Conservation (phyloP, 169 alveolate genomes). For the Plasmodium yoelii region DNA sequence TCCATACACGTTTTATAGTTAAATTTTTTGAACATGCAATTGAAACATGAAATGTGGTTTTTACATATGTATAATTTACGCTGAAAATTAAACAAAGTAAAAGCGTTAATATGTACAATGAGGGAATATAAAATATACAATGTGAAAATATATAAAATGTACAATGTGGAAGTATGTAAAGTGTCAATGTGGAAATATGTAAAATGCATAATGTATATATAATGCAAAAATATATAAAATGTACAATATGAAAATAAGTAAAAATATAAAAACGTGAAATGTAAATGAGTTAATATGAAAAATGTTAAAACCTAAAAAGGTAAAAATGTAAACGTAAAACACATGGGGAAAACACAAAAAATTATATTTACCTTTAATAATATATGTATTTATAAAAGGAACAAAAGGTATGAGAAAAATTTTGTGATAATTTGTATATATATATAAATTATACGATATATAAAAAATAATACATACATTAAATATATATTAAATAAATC, state of each 20-base stretch:
- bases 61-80: neutral
- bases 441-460: neutral
- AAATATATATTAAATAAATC: neutral
- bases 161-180: neutral
- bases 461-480: too few species aligned
- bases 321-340: too few species aligned
- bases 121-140: neutral
- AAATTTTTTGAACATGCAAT: conserved; percentile 7
- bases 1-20: neutral
- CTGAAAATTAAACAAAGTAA: conserved; percentile 30
- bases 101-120: neutral
- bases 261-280: neutral
- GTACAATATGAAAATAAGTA: neutral
- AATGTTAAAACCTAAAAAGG: neutral
- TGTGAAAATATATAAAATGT: neutral
- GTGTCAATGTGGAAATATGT: neutral
- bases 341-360: too few species aligned
- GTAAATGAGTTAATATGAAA: neutral
- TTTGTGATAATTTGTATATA: neutral
- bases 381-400: neutral
- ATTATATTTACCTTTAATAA: too few species aligned
- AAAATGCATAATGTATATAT: conserved; percentile 1
- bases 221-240: neutral
- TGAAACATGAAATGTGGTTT: conserved; percentile 8
- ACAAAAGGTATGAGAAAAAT: neutral